Percentiles rank a stretch among this genome's conserved stretches.
These are phyloP conservation scores for Zopfochytrium polystomum DNA, from an alignment of 371 early-diverging fungal genomes.

Conservation along the genomic window DNA sequence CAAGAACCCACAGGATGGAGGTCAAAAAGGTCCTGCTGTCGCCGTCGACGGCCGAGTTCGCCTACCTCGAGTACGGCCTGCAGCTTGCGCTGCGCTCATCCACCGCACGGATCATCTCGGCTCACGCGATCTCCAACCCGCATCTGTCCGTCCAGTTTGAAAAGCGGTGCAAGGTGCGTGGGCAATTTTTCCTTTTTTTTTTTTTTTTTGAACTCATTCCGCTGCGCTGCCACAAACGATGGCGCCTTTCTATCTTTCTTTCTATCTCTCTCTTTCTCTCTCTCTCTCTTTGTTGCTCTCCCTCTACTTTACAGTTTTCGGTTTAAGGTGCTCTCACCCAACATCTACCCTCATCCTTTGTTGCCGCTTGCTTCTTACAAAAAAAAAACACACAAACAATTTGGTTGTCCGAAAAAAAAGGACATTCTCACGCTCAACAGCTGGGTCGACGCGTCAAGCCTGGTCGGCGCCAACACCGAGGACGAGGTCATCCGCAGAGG, in stretches of 20 bases:
- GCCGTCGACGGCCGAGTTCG: constrained; percentile 44
- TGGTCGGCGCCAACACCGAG: constrained; percentile 49
- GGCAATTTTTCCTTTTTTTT: no score
- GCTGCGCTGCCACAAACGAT: no score
- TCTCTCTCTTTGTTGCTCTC: no score
- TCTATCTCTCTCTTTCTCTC: no score
- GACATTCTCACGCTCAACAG: constrained; percentile 39
- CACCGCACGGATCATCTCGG: constrained; percentile 47
- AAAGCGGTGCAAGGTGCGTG: constrained; percentile 43
- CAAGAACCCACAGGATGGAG: constrained; percentile 24
- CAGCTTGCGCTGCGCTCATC: constrained; percentile 49
- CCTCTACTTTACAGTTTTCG: no score
- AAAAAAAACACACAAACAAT: no score
- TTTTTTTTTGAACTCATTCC: no score
- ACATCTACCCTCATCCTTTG: no score
- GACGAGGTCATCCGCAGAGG: constrained; percentile 55
- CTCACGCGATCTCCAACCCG: constrained; percentile 50
- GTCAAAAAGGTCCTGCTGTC: constrained; percentile 36
- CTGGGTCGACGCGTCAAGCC: constrained; percentile 45
- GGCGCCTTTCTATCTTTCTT: no score
- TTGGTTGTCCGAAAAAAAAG: constrained; percentile 19
- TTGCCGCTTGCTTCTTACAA: no score
- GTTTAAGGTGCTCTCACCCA: no score
- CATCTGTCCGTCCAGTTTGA: constrained; percentile 49
- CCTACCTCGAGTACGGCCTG: constrained; percentile 50